A percentile compares a stretch with the other conserved stretches of the same genome.
Evolutionary conservation across 257 asterid genomes (phyloP).

Genomic region (Salvia rosmarinus): DNA sequence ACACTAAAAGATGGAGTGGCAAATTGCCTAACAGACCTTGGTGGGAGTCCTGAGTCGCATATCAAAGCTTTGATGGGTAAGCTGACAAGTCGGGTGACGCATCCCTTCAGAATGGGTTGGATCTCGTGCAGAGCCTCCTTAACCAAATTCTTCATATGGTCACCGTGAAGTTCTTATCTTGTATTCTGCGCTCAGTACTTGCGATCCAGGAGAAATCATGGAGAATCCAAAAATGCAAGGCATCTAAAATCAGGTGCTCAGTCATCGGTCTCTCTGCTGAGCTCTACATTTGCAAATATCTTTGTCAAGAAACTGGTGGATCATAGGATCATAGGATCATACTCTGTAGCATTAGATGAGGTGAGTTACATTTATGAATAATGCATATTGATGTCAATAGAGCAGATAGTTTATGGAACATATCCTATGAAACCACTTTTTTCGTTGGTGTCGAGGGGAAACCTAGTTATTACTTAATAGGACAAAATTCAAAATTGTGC

Average conservation of each 20-base stretch:
- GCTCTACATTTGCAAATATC: slow-evolving; percentile 84
- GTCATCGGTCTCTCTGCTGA: slow-evolving; percentile 92
- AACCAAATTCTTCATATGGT: slow-evolving; percentile 84
- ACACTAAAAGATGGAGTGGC: slow-evolving; percentile 87
- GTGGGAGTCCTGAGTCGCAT: slow-evolving; percentile 97
- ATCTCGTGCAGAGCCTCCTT: slow-evolving; percentile 76
- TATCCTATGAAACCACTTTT: no score
- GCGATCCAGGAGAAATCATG: slow-evolving; percentile 91
- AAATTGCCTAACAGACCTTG: slow-evolving; percentile 81
- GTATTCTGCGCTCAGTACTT: slow-evolving; percentile 89
- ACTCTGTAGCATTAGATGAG: slow-evolving; percentile 86
- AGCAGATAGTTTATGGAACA: not conserved
- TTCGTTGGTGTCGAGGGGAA: no score
- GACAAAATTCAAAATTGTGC: slow-evolving; percentile 5
- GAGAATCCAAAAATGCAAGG: slow-evolving; percentile 86
- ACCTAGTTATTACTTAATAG: no score
- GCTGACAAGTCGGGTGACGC: slow-evolving; percentile 89
- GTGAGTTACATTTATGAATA: slow-evolving; percentile 47
- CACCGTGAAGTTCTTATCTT: slow-evolving; percentile 93
- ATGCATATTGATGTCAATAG: slow-evolving; percentile 1
- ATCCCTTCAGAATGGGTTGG: slow-evolving; percentile 91
- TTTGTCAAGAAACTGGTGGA: slow-evolving; percentile 97
- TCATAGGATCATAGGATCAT: no score
- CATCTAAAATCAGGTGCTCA: slow-evolving; percentile 82
- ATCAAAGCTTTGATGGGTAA: slow-evolving; percentile 93